A percentile compares a stretch with the other conserved stretches of the same genome.
Evolutionary conservation across 345 rosid species (phyloP).

Genomic region (Populus simonii): DNA sequence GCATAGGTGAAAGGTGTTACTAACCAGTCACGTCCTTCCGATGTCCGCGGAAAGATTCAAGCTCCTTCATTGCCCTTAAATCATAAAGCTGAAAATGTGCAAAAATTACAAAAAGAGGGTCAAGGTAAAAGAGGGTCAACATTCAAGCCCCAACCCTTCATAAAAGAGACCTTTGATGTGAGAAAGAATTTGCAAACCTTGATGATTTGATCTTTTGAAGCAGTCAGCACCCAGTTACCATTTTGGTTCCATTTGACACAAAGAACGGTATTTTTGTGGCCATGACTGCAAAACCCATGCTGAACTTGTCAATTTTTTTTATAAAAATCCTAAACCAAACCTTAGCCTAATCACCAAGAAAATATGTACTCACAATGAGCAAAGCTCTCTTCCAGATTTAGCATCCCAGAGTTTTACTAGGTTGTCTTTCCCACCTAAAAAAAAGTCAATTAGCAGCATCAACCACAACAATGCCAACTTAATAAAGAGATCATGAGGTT

Average conservation of each 20-base stretch:
- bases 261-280: constrained; percentile 94
- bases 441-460: constrained; percentile 13
- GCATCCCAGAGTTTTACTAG: constrained; percentile 99
- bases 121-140: neutral
- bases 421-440: constrained; percentile 89
- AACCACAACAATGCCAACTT: neutral
- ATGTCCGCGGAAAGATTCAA: constrained; percentile 96
- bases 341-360: constrained; percentile 10
- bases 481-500: neutral
- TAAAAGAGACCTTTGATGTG: constrained; percentile 1
- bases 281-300: constrained; percentile 64
- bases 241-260: constrained; percentile 98
- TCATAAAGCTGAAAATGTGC: constrained; percentile 66
- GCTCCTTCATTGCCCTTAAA: constrained; percentile 98
- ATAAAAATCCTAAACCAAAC: constrained; percentile 4
- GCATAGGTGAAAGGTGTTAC: constrained; percentile 25
- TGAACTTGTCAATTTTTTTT: neutral
- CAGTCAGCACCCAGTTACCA: constrained; percentile 97
- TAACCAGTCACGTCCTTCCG: constrained; percentile 90
- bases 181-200: constrained; percentile 48
- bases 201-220: constrained; percentile 92
- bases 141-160: neutral
- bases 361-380: constrained; percentile 68
- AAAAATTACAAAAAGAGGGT: neutral
- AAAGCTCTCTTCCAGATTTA: constrained; percentile 80